Percentiles rank a stretch among this genome's conserved stretches.
Evolutionary conservation across 2,329 filamentous ascomycete species (phyloP).

Genomic region (Metarhizium rileyi): DNA sequence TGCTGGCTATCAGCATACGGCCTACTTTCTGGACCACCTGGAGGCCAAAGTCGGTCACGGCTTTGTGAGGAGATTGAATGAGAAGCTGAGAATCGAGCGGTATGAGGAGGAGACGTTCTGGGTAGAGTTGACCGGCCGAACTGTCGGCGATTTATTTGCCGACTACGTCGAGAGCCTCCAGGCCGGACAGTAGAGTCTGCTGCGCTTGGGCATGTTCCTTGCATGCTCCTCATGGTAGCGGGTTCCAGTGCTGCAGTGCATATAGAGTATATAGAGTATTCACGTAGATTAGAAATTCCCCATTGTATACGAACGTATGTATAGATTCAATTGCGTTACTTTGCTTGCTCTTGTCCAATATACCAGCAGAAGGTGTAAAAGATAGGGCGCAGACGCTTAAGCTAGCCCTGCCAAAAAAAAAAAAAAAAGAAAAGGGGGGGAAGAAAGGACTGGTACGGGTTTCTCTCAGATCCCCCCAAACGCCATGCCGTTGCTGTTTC

Average conservation of each 20-base stretch:
- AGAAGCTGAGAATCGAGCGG: constrained; percentile 48
- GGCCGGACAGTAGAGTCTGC: not conserved
- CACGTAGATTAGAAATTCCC: too few species aligned
- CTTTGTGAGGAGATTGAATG: constrained; percentile 56
- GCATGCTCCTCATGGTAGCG: not conserved
- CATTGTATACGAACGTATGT: not conserved
- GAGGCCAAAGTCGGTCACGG: constrained; percentile 55
- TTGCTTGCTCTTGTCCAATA: not conserved
- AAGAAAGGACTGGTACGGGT: not conserved
- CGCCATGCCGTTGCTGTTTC: not conserved
- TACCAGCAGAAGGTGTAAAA: not conserved
- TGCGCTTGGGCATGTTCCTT: too few species aligned
- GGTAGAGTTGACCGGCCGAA: constrained; percentile 55
- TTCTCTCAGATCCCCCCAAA: not conserved
- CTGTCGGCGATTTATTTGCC: constrained; percentile 61
- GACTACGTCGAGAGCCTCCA: constrained; percentile 48
- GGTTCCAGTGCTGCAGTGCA: not conserved
- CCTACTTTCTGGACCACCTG: constrained; percentile 81
- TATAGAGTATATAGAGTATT: too few species aligned
- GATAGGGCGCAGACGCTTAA: not conserved
- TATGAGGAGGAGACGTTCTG: constrained; percentile 60
- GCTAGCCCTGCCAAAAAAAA: not conserved
- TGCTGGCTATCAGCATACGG: constrained; percentile 80
- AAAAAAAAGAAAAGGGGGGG: too few species aligned
- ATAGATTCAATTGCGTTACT: not conserved